These are phyloP conservation scores for Mycena crocata DNA, from an alignment of 768 basidiomycete species.

Conservation along the genomic window DNA sequence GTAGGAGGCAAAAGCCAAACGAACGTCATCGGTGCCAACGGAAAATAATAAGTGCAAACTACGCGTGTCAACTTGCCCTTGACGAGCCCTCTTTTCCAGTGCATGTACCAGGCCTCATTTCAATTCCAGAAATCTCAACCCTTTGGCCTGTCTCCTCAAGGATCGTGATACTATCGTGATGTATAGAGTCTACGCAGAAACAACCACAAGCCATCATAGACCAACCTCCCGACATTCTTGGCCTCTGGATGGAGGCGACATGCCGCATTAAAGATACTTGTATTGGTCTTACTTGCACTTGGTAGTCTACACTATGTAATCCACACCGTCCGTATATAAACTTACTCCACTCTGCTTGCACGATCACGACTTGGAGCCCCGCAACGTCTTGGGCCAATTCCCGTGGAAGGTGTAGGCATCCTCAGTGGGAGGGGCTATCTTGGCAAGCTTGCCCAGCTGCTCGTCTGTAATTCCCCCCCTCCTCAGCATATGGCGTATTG, in stretches of 20 bases:
- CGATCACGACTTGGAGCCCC: background rate
- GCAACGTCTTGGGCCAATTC: constrained; percentile 59
- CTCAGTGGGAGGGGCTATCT: constrained; percentile 75
- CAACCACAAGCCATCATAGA: no score
- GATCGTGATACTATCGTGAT: no score
- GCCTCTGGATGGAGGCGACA: no score
- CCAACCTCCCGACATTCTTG: no score
- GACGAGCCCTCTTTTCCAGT: no score
- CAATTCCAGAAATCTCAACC: no score
- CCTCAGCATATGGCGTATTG: background rate
- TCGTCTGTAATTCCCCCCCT: constrained; percentile 74
- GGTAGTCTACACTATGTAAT: background rate
- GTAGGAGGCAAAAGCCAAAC: constrained; percentile 20
- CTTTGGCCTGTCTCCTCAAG: no score
- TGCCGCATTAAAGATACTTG: no score
- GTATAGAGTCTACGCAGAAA: no score
- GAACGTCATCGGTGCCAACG: constrained; percentile 7
- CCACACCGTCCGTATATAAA: background rate
- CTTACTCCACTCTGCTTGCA: background rate
- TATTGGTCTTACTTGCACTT: background rate
- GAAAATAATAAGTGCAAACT: constrained; percentile 1
- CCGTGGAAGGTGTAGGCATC: constrained; percentile 79
- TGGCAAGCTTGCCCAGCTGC: constrained; percentile 69
- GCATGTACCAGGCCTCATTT: no score
- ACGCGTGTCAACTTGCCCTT: no score